Evolutionary conservation across 805 yeast species (phyloP).

Genomic region (Candida orba): DNA sequence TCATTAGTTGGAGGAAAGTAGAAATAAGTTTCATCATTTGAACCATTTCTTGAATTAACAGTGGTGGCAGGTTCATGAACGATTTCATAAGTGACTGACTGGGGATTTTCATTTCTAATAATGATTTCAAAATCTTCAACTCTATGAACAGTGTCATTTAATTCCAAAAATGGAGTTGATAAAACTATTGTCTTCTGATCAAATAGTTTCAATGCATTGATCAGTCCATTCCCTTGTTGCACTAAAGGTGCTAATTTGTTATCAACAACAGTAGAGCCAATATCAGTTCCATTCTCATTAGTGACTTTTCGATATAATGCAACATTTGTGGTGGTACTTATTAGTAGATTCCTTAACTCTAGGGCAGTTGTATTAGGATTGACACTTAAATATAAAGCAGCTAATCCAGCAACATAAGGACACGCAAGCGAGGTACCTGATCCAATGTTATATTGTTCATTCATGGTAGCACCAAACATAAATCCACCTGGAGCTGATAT

Average conservation of each 20-base stretch:
- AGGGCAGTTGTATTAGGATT: conserved; percentile 3
- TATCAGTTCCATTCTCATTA: not conserved
- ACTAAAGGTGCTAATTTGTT: conserved; percentile 5
- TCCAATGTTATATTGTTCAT: conserved; percentile 1
- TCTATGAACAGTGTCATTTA: conserved; percentile 11
- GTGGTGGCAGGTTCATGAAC: conserved; percentile 7
- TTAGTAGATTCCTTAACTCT: conserved; percentile 2
- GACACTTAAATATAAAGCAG: conserved; percentile 7
- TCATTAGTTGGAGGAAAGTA: conserved; percentile 4
- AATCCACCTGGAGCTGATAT: conserved; percentile 12
- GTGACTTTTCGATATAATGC: not conserved
- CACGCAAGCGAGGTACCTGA: conserved; percentile 12
- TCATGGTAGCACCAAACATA: conserved; percentile 8
- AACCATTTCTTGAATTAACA: conserved; percentile 2
- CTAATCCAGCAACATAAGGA: conserved; percentile 15
- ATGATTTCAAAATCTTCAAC: conserved; percentile 9
- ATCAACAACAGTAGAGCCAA: conserved; percentile 2
- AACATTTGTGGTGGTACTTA: conserved; percentile 4
- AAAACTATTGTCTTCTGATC: conserved; percentile 6
- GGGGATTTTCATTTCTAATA: conserved; percentile 6
- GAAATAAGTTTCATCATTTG: not conserved
- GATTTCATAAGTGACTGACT: conserved; percentile 7
- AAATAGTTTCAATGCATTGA: conserved; percentile 8
- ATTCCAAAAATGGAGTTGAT: conserved; percentile 7
- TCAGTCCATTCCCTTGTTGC: conserved; percentile 14